Conservation (phyloP, 805 yeast genomes). For the Candida silvatica region DNA sequence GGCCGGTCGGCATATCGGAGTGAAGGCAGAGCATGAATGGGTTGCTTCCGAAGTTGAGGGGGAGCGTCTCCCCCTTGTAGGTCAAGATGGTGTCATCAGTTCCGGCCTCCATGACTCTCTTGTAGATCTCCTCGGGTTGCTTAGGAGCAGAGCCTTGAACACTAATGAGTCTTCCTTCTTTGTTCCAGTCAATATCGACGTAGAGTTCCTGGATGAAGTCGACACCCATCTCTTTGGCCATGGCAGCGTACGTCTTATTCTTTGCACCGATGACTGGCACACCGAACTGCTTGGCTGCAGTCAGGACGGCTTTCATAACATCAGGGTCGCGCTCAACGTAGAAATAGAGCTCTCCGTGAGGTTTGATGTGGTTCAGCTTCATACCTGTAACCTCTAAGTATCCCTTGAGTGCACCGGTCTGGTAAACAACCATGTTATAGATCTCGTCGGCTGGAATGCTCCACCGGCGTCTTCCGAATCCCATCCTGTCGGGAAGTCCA, state of each 20-base stretch:
- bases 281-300: slow-evolving; percentile 26
- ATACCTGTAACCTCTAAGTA: slow-evolving; percentile 28
- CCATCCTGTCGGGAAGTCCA: slow-evolving; percentile 29
- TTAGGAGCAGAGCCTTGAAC: slow-evolving; percentile 23
- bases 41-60: slow-evolving; percentile 19
- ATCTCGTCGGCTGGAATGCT: slow-evolving; percentile 28
- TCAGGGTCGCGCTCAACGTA: slow-evolving; percentile 28
- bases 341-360: slow-evolving; percentile 31
- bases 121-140: slow-evolving; percentile 19
- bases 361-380: slow-evolving; percentile 26
- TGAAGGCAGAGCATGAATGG: slow-evolving; percentile 28
- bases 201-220: slow-evolving; percentile 29
- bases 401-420: slow-evolving; percentile 30
- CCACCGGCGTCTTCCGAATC: slow-evolving; percentile 32
- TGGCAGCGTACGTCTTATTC: slow-evolving; percentile 20
- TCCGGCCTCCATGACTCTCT: slow-evolving; percentile 22
- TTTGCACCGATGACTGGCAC: slow-evolving; percentile 32
- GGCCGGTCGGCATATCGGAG: slow-evolving; percentile 30
- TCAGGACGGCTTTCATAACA: slow-evolving; percentile 27
- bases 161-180: slow-evolving; percentile 23
- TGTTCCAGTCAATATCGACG: slow-evolving; percentile 26
- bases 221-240: slow-evolving; percentile 25
- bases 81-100: slow-evolving; percentile 16
- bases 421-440: slow-evolving; percentile 27
- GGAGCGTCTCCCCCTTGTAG: slow-evolving; percentile 15